Conservation (phyloP, 805 yeast genomes). For the Wickerhamia fluorescens region DNA sequence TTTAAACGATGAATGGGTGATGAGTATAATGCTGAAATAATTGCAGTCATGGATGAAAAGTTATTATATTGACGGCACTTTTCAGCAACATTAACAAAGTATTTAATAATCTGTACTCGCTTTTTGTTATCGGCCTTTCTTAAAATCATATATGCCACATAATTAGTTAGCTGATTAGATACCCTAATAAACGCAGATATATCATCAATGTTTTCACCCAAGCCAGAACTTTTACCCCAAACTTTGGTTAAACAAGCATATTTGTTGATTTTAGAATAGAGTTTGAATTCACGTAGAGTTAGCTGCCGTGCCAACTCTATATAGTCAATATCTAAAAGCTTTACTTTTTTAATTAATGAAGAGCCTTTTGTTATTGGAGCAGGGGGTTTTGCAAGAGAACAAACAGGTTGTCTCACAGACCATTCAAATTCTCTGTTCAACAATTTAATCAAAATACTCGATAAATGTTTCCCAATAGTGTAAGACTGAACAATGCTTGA, state of each 20-base stretch:
- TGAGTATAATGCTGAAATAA: slow-evolving; percentile 78
- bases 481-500: slow-evolving; percentile 14
- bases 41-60: slow-evolving; percentile 88
- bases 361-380: slow-evolving; percentile 34
- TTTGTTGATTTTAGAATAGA: slow-evolving; percentile 61
- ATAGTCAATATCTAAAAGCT: slow-evolving; percentile 62
- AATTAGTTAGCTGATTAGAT: slow-evolving; percentile 78
- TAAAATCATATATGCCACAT: slow-evolving; percentile 71
- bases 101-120: slow-evolving; percentile 63
- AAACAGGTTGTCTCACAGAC: slow-evolving; percentile 20
- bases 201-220: slow-evolving; percentile 30
- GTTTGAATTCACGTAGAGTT: slow-evolving; percentile 66
- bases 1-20: slow-evolving; percentile 81
- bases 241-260: slow-evolving; percentile 71
- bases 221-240: slow-evolving; percentile 66
- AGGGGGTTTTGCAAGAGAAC: slow-evolving; percentile 27
- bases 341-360: slow-evolving; percentile 30
- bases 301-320: slow-evolving; percentile 77
- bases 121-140: slow-evolving; percentile 53
- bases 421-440: slow-evolving; percentile 24
- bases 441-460: slow-evolving; percentile 16
- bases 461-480: slow-evolving; percentile 22
- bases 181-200: slow-evolving; percentile 60
- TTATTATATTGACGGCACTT: slow-evolving; percentile 70
- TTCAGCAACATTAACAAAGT: slow-evolving; percentile 75